These are phyloP conservation scores for Penicillium sp. DNA, from an alignment of 2,329 filamentous ascomycete species.

Conservation along the genomic window DNA sequence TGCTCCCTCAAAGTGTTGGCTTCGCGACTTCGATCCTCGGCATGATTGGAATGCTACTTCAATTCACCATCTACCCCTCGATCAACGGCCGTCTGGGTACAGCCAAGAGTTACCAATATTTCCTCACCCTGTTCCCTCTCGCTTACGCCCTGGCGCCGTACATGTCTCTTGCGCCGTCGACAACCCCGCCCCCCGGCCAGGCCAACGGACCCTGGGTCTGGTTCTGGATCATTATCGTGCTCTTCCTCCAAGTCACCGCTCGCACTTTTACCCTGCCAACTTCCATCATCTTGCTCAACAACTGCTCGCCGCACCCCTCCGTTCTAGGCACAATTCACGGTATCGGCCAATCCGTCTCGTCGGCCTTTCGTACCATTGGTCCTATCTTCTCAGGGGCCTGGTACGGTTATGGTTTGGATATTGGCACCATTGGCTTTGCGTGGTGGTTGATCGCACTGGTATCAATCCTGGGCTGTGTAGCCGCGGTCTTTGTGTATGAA, in stretches of 20 bases:
- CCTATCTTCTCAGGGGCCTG: conserved; percentile 51
- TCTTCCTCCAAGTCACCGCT: conserved; percentile 64
- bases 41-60: conserved; percentile 64
- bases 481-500: conserved; percentile 58
- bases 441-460: conserved; percentile 54
- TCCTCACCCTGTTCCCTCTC: conserved; percentile 63
- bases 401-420: conserved; percentile 51
- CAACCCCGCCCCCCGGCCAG: conserved; percentile 37
- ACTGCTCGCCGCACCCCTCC: conserved; percentile 54
- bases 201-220: conserved; percentile 50
- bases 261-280: conserved; percentile 63
- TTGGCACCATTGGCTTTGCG: conserved; percentile 50
- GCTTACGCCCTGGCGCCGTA: conserved; percentile 68
- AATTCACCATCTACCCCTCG: conserved; percentile 64
- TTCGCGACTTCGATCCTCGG: conserved; percentile 70
- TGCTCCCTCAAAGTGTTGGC: conserved; percentile 64
- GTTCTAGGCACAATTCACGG: conserved; percentile 56
- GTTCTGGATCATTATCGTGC: conserved; percentile 58
- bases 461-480: conserved; percentile 52
- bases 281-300: conserved; percentile 55
- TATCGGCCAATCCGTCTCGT: conserved; percentile 51
- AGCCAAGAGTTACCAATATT: conserved; percentile 60
- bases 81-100: conserved; percentile 63
- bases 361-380: conserved; percentile 52
- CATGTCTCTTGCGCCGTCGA: conserved; percentile 61